These are phyloP conservation scores for Tolypocladium tropicale DNA, from an alignment of 2,329 filamentous ascomycete genomes.

Conservation along the genomic window DNA sequence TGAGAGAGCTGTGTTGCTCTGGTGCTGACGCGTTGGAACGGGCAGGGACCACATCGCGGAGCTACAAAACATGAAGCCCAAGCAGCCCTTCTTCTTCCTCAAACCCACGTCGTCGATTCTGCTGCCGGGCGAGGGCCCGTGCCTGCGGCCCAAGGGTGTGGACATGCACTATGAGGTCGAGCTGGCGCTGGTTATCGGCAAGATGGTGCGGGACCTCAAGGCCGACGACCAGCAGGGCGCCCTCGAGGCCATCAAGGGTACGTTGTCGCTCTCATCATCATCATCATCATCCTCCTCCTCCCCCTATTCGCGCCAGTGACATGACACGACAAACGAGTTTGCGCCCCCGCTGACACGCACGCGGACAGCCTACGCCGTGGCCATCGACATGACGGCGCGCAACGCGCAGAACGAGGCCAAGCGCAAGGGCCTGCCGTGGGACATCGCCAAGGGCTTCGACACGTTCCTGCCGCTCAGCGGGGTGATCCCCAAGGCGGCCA, in stretches of 20 bases:
- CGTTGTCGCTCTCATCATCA: too few species aligned
- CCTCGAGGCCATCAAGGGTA: conserved; percentile 72
- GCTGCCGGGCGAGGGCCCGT: conserved; percentile 64
- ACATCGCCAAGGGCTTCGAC: conserved; percentile 94
- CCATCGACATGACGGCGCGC: conserved; percentile 95
- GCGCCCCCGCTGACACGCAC: neutral
- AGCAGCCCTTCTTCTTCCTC: conserved; percentile 98
- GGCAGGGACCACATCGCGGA: conserved; percentile 83
- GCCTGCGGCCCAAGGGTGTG: conserved; percentile 73
- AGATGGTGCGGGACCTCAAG: conserved; percentile 64
- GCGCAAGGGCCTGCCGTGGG: conserved; percentile 89
- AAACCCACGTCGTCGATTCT: conserved; percentile 87
- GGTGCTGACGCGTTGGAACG: neutral
- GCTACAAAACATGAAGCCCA: conserved; percentile 76
- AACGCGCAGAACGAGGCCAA: conserved; percentile 96
- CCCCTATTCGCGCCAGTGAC: too few species aligned
- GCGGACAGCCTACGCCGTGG: conserved; percentile 64
- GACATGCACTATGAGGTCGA: conserved; percentile 93
- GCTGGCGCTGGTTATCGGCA: conserved; percentile 80
- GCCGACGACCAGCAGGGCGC: conserved; percentile 66
- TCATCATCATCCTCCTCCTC: too few species aligned
- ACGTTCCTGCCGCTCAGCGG: conserved; percentile 86
- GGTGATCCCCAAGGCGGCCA: conserved; percentile 67
- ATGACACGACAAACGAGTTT: too few species aligned
- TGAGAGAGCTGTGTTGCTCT: too few species aligned